phyloP scores from a whole-genome alignment of 768 basidiomycete genomes.

The Leccinum obscurum region DNA sequence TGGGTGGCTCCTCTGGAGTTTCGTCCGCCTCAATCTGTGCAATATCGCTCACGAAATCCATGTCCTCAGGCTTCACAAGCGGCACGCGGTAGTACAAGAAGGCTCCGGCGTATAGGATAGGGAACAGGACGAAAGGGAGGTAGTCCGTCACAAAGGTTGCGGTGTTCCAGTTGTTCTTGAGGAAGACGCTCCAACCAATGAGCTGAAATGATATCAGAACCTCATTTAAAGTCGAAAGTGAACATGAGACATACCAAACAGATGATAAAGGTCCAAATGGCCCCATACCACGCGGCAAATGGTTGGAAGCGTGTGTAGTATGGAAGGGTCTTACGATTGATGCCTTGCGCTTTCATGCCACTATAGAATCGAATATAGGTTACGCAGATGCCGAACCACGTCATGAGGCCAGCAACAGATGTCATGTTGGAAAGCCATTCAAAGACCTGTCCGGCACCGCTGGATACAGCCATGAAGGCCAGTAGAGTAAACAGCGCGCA shows the following conservation, averaged over 20 bases:
- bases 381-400: constrained; percentile 77
- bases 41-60: constrained; percentile 81
- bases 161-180: constrained; percentile 51
- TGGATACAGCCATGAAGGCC: constrained; percentile 77
- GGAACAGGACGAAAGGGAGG: constrained; percentile 68
- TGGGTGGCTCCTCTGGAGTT: constrained; percentile 73
- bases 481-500: constrained; percentile 65
- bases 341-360: constrained; percentile 81
- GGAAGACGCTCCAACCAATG: constrained; percentile 53
- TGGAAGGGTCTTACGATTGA: constrained; percentile 69
- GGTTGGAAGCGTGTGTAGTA: constrained; percentile 69
- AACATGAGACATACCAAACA: constrained; percentile 53
- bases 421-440: constrained; percentile 81
- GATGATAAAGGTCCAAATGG: constrained; percentile 43
- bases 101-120: constrained; percentile 64
- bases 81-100: constrained; percentile 42
- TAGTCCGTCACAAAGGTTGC: constrained; percentile 83
- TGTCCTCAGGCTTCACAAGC: constrained; percentile 49
- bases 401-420: constrained; percentile 64
- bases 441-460: constrained; percentile 73
- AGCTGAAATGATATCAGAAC: constrained; percentile 43
- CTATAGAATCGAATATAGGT: constrained; percentile 83
- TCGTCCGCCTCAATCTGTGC: constrained; percentile 69
- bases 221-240: neutral
- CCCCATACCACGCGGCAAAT: constrained; percentile 62